phyloP scores from a whole-genome alignment of 176 grass and related monocot genomes.

The Metroxylon sagu region DNA sequence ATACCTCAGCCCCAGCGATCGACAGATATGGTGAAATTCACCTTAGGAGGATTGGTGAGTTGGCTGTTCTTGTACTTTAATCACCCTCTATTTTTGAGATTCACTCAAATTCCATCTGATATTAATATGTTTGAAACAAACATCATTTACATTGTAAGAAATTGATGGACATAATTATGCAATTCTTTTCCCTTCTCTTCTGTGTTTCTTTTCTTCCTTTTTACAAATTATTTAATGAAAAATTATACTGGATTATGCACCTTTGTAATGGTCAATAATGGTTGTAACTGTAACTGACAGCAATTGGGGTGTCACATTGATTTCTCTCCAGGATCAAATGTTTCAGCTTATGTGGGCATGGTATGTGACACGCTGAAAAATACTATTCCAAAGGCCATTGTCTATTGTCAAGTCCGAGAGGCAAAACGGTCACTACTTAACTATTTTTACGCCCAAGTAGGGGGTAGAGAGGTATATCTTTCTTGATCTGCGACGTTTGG shows the following conservation, averaged over 20 bases:
- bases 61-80: background rate
- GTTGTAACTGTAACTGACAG: too few species aligned
- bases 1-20: constrained; percentile 40
- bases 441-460: constrained; percentile 91
- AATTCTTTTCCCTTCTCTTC: too few species aligned
- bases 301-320: too few species aligned
- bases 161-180: too few species aligned
- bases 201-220: too few species aligned
- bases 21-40: constrained; percentile 93
- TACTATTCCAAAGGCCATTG: constrained; percentile 86
- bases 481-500: background rate
- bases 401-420: constrained; percentile 92
- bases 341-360: constrained; percentile 87
- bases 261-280: too few species aligned
- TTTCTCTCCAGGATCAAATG: constrained; percentile 67
- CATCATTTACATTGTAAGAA: too few species aligned
- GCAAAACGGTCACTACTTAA: constrained; percentile 86
- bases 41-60: constrained; percentile 85
- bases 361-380: constrained; percentile 88
- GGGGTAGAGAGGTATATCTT: constrained; percentile 77
- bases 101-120: too few species aligned
- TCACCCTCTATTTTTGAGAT: too few species aligned
- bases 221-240: too few species aligned
- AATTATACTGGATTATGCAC: too few species aligned
- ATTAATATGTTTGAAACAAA: too few species aligned